Conservation (phyloP, 192 early-diverging fungal genomes). For the Linnemannia exigua region DNA sequence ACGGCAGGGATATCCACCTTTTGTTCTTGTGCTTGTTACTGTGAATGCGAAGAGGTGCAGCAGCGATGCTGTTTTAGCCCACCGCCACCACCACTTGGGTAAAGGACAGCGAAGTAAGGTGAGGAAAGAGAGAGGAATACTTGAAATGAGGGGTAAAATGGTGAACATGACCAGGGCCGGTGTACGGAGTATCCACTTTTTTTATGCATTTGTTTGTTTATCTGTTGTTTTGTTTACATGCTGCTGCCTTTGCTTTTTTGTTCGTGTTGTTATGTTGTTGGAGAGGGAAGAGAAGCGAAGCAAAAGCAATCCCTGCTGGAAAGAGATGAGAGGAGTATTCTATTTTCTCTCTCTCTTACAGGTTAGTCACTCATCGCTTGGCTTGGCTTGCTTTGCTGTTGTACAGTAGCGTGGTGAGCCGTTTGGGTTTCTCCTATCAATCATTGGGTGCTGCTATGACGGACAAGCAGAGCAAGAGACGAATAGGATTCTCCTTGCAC, state of each 20-base stretch:
- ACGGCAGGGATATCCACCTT: not conserved
- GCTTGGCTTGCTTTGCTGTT: not conserved
- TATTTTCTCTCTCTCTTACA: no score
- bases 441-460: not conserved
- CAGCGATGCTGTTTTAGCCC: not conserved
- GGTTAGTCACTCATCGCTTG: not conserved
- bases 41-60: not conserved
- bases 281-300: no score
- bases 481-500: not conserved
- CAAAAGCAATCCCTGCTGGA: no score
- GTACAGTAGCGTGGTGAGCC: slow-evolving; percentile 9
- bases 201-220: not conserved
- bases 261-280: not conserved
- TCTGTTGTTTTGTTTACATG: not conserved
- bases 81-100: not conserved
- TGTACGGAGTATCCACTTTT: slow-evolving; percentile 5
- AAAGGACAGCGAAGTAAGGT: not conserved
- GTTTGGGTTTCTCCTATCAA: not conserved
- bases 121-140: not conserved
- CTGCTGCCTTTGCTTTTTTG: not conserved
- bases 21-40: not conserved
- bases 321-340: no score
- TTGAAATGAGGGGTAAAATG: not conserved
- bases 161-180: not conserved
- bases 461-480: no score